A percentile compares a stretch with the other conserved stretches of the same genome.
Evolutionary conservation across 306 rosid genomes (phyloP).

Genomic region (Mucuna pruriens): DNA sequence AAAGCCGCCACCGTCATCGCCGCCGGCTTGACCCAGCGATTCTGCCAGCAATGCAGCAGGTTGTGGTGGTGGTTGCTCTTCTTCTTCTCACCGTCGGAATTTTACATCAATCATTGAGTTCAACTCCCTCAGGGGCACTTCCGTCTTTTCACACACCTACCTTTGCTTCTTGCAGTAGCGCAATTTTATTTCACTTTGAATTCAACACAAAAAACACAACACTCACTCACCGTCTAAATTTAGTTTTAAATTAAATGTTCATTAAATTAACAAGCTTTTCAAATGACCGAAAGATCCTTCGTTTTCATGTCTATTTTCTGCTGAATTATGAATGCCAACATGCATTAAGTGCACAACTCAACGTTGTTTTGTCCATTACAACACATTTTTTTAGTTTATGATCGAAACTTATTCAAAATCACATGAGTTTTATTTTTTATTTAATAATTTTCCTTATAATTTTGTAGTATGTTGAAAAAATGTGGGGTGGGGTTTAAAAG

Average conservation of each 20-base stretch:
- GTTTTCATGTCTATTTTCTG: background rate
- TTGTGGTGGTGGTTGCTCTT: constrained; percentile 11
- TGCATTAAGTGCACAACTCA: background rate
- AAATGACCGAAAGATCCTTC: constrained; percentile 33
- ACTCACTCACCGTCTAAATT: background rate
- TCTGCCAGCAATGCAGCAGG: constrained; percentile 99
- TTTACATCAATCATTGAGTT: constrained; percentile 51
- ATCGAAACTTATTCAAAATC: background rate
- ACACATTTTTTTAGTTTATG: background rate
- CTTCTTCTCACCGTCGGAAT: background rate
- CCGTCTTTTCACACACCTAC: constrained; percentile 36
- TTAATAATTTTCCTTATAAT: background rate
- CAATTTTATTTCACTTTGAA: constrained; percentile 12
- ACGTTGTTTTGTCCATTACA: background rate
- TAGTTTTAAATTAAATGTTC: background rate
- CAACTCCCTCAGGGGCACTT: constrained; percentile 45
- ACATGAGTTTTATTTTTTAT: background rate
- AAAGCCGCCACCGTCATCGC: constrained; percentile 91
- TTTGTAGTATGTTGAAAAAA: too few species aligned
- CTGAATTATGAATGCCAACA: background rate
- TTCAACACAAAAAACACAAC: background rate
- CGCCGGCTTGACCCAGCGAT: constrained; percentile 97
- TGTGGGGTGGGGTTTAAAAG: background rate
- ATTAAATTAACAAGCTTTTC: background rate
- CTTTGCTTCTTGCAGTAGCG: constrained; percentile 7